Base-by-base conservation (phyloP, 2,329 filamentous ascomycete species). In the Aspergillus fructus region DNA sequence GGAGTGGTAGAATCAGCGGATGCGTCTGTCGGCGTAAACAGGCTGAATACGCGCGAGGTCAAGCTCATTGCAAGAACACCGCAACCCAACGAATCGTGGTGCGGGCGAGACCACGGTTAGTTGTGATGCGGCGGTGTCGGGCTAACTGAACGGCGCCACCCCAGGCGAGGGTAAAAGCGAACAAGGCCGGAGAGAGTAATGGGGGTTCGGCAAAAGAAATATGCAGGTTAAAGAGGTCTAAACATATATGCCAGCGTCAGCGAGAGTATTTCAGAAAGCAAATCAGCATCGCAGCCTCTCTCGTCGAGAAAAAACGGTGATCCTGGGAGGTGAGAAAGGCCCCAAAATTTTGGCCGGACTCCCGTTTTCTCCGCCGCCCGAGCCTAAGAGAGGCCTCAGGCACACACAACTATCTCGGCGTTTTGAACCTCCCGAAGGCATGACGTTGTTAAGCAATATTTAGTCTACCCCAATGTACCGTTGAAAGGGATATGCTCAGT, bases 51-150 rank as follows among this genome's bases (percentile, higher is more conserved):
- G 64, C 78, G 78, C 71, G 81, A 83, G 72, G 79, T 78, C 75
- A 83, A 75, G 78, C 81, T 84, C 83, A 85, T 85, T 76, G 76
- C 80, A 76, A 68, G 62, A 60, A 63, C 60, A 67, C 67, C 64
- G 60, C 59, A 66, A 64, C 66, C 69, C 68, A 66, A 69, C 68
- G 64, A 68, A 66, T 64, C 65, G 64, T 61, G 66, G 66, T 66
- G 67, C 65, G 67, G 63, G 61, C 65, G 61, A 67, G 64, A 63
- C 59, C 64, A 67, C 63, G 60, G 60, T 61, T 39, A 55, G 56
- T 55, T 61, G 62, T 64, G 65, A 65, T 69, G 66, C 63, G 63
- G 59, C 59, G 63, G 58, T 37, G 59, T 45, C 58, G 53, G 50
- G 45, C 58, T 49, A 57, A 55, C 51, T 56, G 43, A 53, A 55